Evolutionary conservation across 1,139 yeast genomes (phyloP).

Genomic region (Saccharomyces hybrid): DNA sequence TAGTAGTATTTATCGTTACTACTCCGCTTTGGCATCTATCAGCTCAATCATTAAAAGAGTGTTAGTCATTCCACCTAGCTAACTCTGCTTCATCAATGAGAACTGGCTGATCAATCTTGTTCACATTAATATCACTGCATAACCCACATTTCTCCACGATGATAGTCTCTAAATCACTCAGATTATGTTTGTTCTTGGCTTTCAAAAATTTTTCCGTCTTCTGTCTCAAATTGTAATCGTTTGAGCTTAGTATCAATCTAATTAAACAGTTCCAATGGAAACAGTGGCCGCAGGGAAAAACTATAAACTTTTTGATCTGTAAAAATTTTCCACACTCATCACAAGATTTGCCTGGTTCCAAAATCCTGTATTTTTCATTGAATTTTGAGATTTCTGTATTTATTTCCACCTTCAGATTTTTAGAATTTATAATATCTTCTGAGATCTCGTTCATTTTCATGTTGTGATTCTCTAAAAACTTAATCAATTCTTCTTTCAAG

Average conservation of each 20-base stretch:
- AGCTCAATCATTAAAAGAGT: background rate
- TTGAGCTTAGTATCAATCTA: conserved; percentile 49
- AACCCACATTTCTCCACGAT: conserved; percentile 65
- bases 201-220: conserved; percentile 50
- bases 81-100: conserved; percentile 18
- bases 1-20: background rate
- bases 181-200: conserved; percentile 26
- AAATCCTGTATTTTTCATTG: conserved; percentile 44
- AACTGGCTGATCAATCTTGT: conserved; percentile 55
- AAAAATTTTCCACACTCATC: conserved; percentile 59
- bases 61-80: conserved; percentile 17
- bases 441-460: conserved; percentile 55
- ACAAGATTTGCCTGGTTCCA: conserved; percentile 85
- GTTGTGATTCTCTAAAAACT: conserved; percentile 68
- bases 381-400: conserved; percentile 49
- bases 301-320: conserved; percentile 64
- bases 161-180: conserved; percentile 44
- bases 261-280: conserved; percentile 85
- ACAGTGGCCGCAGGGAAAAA: conserved; percentile 86
- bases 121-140: conserved; percentile 72
- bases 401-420: conserved; percentile 55
- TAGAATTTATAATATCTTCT: conserved; percentile 69
- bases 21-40: background rate
- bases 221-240: conserved; percentile 62
- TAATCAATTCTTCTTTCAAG: conserved; percentile 75